phyloP scores from a whole-genome alignment of 2,329 filamentous ascomycete genomes.

The Apiospora saccharicola region DNA sequence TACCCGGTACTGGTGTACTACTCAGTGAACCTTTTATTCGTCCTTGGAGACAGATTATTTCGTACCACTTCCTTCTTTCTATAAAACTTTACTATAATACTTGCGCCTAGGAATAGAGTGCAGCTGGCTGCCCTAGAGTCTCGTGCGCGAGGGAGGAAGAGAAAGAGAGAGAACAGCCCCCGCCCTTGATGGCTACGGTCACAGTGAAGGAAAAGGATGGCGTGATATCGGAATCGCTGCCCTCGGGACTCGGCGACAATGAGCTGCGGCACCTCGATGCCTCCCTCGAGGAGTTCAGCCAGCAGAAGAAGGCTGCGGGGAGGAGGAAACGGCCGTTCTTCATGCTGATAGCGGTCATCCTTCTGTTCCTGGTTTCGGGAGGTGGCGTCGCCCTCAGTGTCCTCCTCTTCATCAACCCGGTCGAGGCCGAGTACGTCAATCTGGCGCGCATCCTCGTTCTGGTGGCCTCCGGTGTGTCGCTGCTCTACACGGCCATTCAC shows the following conservation, averaged over 20 bases:
- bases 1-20: background rate
- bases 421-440: constrained; percentile 34
- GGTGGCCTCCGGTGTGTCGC: constrained; percentile 36
- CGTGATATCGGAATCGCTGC: background rate
- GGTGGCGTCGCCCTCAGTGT: constrained; percentile 40
- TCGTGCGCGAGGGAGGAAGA: constrained; percentile 9
- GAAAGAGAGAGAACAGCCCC: background rate
- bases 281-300: constrained; percentile 6
- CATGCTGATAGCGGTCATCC: constrained; percentile 38
- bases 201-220: constrained; percentile 17
- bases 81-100: background rate
- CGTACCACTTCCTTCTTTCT: background rate
- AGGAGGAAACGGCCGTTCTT: constrained; percentile 35
- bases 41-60: background rate
- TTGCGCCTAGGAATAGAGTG: background rate
- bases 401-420: constrained; percentile 36
- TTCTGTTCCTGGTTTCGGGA: constrained; percentile 40
- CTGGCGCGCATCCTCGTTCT: constrained; percentile 43
- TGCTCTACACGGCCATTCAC: constrained; percentile 42
- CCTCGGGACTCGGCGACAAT: background rate
- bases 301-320: constrained; percentile 24
- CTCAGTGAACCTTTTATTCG: background rate
- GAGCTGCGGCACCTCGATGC: background rate
- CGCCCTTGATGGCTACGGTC: constrained; percentile 14
- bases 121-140: constrained; percentile 9